Base-by-base conservation (phyloP, 352 stramenopile species). In the Phytophthora niederhauseri region DNA sequence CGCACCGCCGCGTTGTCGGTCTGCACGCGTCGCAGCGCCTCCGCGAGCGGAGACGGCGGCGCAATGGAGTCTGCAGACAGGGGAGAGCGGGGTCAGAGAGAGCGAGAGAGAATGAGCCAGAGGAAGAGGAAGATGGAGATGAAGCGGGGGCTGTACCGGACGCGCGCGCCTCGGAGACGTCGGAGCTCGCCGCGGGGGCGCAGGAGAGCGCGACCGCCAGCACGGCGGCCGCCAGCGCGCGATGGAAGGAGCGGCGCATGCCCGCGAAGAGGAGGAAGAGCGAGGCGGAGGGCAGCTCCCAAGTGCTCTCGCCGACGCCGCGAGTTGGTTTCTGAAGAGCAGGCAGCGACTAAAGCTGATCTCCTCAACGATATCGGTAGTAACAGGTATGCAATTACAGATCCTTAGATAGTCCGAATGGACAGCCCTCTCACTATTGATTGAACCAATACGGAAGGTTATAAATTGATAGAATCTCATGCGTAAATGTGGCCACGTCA, bases 1-100 rank as follows among this genome's bases (percentile, higher is more conserved):
- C 72, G 68, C 12, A 80, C 64, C 7, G 64, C 64, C 9, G 66
- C 68, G n/a, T 80, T 77, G 20, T 77, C 72, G 0, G 56, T 68
- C 50, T 74, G 63, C 11, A 77, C 45, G 3, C 57, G 72, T 36
- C 50, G 55, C 2, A 80, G 60, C 4, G 68, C 57, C 48, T 76
- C 68, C 1, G 54, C 64, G 28, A 80, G 65, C 1, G 72, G 72
- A 6, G 68, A 77, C 11, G 64, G 56, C 43, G 68, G 72, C 15
- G 68, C 38, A 22, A 72, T 68, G 12, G 68, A 36, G 51, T 78
- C 72, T 78, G 38, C 30, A 62, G 49, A 0, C 24, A 30, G 19
- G 1, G 49, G 34, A 41, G 45, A 63, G 68, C 4, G 52, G 14
- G 14, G 34, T 41, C 34, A 61, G 46, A 57, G 11, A 61, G 46